Base-by-base conservation (phyloP, 2,329 filamentous ascomycete species). In the Metarhizium album region DNA sequence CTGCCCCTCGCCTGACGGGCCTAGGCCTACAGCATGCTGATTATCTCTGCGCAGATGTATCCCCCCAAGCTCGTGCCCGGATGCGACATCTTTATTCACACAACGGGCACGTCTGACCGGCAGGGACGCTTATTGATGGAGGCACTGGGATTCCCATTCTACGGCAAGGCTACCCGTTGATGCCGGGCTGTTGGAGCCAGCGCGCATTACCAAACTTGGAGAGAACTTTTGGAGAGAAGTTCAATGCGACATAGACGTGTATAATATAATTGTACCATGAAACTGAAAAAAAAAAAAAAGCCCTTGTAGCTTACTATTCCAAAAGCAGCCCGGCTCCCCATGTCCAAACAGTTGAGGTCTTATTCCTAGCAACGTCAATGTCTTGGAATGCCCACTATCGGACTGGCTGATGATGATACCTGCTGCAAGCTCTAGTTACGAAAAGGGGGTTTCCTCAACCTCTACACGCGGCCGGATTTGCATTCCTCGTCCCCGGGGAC, bases 61-160 rank as follows among this genome's bases (percentile, higher is more conserved):
- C 78, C 78, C 43, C 68, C 75, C 50, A 74, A 74, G 70, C 84
- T 93, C 84, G 86, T 95, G 58, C 87, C 90, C 16, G 90, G 90
- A 64, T 86, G 84, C 65, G 81, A 93, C 61, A 80, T 96, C 59
- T 86, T 84, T 52, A 76, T 95, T 50, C 84, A 93, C 67, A 96
- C 90, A 1, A 85, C 85, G 27, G 90, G 88, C 42, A 89, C 77
- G 24, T 91, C 86, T 27, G 89, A 96, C 67, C 83, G 84, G 60
- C 90, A 96, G 61, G 90, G 87, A 7, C 80, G 87, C 58, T 70
- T 95, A 53, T 75, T 96, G 49, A 73, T 72, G 55, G 63, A 72
- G 57, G 67, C 69, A 16, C 53, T 72, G 27, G 69, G 69, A 20
- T 65, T 72, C 55, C 90, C 90, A 0, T 95, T 95, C 67, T 80